Conservation (phyloP, 495 filamentous ascomycete genomes). For the Hypoxylon trugodes region DNA sequence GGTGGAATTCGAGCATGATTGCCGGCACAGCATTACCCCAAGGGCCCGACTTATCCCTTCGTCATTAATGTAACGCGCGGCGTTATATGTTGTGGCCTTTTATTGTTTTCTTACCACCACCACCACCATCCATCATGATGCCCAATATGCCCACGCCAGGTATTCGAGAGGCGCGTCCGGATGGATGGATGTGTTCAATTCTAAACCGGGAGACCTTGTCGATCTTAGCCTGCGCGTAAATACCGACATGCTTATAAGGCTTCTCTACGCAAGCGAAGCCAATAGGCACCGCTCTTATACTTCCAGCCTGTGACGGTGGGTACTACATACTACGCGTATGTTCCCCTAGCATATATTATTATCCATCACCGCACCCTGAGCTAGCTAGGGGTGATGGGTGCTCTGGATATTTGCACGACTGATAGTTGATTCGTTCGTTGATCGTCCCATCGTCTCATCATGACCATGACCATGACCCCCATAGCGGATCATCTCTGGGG, state of each 20-base stretch:
- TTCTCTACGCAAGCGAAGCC: constrained; percentile 8
- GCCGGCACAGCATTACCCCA: constrained; percentile 28
- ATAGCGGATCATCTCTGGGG: constrained; percentile 29
- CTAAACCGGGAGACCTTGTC: constrained; percentile 11
- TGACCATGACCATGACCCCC: constrained; percentile 10
- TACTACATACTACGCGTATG: background rate
- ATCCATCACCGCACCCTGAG: background rate
- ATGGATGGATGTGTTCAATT: constrained; percentile 20
- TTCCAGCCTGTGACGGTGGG: constrained; percentile 12
- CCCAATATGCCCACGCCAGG: constrained; percentile 32
- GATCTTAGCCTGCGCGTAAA: constrained; percentile 26
- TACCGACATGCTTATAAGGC: constrained; percentile 26
- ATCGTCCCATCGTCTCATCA: constrained; percentile 10
- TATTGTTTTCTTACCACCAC: constrained; percentile 11
- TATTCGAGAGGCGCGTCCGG: constrained; percentile 18
- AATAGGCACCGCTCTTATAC: constrained; percentile 13
- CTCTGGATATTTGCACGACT: constrained; percentile 2
- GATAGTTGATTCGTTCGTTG: constrained; percentile 8
- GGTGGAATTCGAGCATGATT: constrained; percentile 30
- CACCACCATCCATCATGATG: too few species aligned
- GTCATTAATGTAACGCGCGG: constrained; percentile 27
- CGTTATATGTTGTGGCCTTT: too few species aligned
- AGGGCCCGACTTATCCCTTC: constrained; percentile 17
- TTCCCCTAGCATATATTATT: constrained; percentile 26
- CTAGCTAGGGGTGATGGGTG: background rate